These are phyloP conservation scores for Erodium texanum DNA, from an alignment of 441 rosid genomes.

Conservation along the genomic window DNA sequence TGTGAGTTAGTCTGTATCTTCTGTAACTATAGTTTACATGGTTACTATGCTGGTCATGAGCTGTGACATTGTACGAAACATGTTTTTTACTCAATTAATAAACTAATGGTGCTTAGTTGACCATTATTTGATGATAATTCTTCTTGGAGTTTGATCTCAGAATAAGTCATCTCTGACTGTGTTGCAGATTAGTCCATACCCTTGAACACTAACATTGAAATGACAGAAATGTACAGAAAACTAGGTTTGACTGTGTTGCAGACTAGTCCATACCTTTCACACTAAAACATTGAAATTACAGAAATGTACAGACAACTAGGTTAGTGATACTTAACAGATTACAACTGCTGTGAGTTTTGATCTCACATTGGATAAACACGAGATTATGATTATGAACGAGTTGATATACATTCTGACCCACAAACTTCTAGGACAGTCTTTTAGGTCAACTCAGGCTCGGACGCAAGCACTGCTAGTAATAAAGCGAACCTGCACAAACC, in stretches of 20 bases:
- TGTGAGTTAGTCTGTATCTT: neutral
- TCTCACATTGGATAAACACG: no score
- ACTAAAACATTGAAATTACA: neutral
- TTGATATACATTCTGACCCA: no score
- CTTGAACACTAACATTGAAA: neutral
- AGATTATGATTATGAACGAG: no score
- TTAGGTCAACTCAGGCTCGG: neutral
- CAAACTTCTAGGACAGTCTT: no score
- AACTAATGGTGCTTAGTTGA: neutral
- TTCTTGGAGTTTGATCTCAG: neutral
- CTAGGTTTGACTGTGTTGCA: neutral
- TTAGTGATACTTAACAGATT: neutral
- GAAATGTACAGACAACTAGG: neutral
- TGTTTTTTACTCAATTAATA: neutral
- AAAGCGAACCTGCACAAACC: slow-evolving; percentile 39
- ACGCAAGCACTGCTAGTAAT: slow-evolving; percentile 27
- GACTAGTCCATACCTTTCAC: neutral
- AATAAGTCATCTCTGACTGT: neutral
- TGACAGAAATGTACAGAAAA: neutral
- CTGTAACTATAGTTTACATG: neutral
- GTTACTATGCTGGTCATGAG: neutral
- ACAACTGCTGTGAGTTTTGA: neutral
- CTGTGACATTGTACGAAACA: neutral
- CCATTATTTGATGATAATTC: neutral
- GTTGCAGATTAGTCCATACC: neutral